Evolutionary conservation across 1,139 yeast genomes (phyloP), one percentile per base, ranked within the genome.

Genomic region (Sugiyamaella sp.): DNA sequence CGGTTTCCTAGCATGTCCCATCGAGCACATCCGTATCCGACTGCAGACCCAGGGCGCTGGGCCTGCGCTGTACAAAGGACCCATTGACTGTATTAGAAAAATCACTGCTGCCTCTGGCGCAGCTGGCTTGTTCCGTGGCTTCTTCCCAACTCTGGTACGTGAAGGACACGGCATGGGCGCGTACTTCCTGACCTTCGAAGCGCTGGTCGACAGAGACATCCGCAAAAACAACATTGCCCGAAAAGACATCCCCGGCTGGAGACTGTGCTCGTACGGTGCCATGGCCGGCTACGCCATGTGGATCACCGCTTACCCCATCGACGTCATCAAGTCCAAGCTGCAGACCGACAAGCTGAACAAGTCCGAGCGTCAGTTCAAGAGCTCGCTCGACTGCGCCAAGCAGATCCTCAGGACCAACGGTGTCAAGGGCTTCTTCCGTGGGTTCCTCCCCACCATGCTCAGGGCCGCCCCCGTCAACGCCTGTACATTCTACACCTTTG

Each of bases 381-480:
- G 75, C 49, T 74, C 84, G n/a, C 38, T 77, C 14, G 79, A 78
- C 56, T 95, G 89, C 25, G 72, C 80, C 20, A 77, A 68, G 56
- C 77, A 78, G 58, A 77, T 89, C 19, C 78, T 74, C 68, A 70
- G 68, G 46, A 76, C 76, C 6, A 75, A 77, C 51, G 97, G 97
- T 32, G 60, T 83, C 51, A 76, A 76, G 62, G 96, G 96, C 0
- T 88, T 91, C 66, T 85, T 88, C 72, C 84, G 86, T 71, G 98
- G 98, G 1, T 89, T 90, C 67, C 71, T 84, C 20, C 97, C 98
- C 48, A 90, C 98, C 1, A 82, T 91, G 59, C 75, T 91, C 63
- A 85, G 98, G 72, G 97, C 98, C 51, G 96, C 96, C 1, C 98
- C 98, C 2, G 98, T 95, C 16, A 91, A 91, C 67, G 98, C 97